Evolutionary conservation across 2,329 filamentous ascomycete genomes (phyloP), one percentile per base, ranked within the genome.

Genomic region (Alternaria longipes): DNA sequence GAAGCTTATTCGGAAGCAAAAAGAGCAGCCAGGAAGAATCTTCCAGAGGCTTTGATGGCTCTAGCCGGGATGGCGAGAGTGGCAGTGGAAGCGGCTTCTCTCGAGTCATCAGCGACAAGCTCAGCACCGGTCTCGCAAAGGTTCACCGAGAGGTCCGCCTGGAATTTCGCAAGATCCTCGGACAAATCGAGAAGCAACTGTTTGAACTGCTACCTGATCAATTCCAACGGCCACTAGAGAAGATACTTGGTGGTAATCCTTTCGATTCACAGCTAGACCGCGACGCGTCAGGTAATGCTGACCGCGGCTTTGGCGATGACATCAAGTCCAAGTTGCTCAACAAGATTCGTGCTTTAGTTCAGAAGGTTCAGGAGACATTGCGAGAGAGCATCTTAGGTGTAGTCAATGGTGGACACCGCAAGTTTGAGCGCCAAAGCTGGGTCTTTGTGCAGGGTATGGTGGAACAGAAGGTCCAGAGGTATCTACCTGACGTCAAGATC

Each of bases 371-470:
- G 28, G 71, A 74, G 40, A 72, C 71, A n/a, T 55, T 74, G 3
- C 71, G 71, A 47, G 67, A 70, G 51, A 74, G 71, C 32, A 72
- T 74, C 40, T 40, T 74, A 11, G 71, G 70, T 49, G 72, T 74
- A 16, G 70, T 74, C 26, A 74, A 74, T 36, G 72, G 72, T 12
- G 72, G 72, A 5, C 72, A 74, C 47, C 71, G 72, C 49, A 72
- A 71, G 30, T 71, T 74, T 36, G 72, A 74, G 62, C 70, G 63
- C 9, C 63, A 74, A 44, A 74, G 72, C 58, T 74, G 72, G 72
- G 64, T 73, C 18, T 74, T 74, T 20, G 72, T 74, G 32, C 72
- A 74, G 38, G 53, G 57, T n/a, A 74, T 70, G 54, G 72, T 74
- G 9, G 72, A 74, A 59, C 67, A 73, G 45, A 74, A 74, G 56